phyloP scores from a whole-genome alignment of 306 rosid species.

The Pyrus communis region DNA sequence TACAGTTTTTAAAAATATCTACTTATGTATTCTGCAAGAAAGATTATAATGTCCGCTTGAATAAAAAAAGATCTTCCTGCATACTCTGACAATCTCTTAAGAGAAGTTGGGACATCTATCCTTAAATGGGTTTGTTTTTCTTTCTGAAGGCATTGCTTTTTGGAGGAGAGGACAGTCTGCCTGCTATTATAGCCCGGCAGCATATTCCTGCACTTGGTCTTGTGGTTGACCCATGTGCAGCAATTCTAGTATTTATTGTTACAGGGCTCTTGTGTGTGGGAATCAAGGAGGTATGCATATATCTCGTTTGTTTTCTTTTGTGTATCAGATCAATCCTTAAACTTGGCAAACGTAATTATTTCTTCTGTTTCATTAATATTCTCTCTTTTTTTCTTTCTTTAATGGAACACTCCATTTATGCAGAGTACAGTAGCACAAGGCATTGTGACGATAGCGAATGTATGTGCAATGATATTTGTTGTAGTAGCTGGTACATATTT shows the following conservation, averaged over 20 bases:
- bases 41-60: background rate
- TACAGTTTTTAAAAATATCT: background rate
- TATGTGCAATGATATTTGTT: slow-evolving; percentile 80
- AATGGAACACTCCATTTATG: slow-evolving; percentile 16
- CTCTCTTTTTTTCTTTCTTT: background rate
- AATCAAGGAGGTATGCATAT: slow-evolving; percentile 69
- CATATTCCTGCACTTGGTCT: slow-evolving; percentile 58
- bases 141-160: slow-evolving; percentile 57
- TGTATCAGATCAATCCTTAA: background rate
- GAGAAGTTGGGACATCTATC: background rate
- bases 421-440: slow-evolving; percentile 82
- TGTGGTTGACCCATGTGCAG: slow-evolving; percentile 87
- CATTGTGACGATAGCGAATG: slow-evolving; percentile 59
- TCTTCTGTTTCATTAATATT: background rate
- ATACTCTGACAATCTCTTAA: background rate
- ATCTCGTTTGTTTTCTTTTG: slow-evolving; percentile 1
- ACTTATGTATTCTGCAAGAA: background rate
- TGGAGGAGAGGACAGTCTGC: slow-evolving; percentile 70
- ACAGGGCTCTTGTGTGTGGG: slow-evolving; percentile 78
- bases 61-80: background rate
- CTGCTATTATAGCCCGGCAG: slow-evolving; percentile 67
- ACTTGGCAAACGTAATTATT: background rate
- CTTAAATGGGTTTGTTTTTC: background rate
- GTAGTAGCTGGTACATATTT: slow-evolving; percentile 65
- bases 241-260: slow-evolving; percentile 57